Evolutionary conservation across 139 green algal species (phyloP), one percentile per base, ranked within the genome.

Genomic region (Chlorella sp.): DNA sequence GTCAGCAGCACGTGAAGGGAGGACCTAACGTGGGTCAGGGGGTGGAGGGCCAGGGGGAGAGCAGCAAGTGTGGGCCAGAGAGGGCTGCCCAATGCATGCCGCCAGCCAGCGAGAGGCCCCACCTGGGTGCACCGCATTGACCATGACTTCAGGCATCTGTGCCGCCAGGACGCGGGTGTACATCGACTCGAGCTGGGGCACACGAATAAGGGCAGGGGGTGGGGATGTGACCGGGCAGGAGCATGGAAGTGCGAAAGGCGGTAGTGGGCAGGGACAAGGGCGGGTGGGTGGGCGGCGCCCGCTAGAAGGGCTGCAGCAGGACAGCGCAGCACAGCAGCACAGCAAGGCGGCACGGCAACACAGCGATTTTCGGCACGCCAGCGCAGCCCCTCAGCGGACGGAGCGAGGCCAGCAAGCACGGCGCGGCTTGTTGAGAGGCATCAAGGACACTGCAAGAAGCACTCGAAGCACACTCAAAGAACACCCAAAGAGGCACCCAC

Each of bases 91-190:
- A 9, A 5, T 16, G 48, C 48, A 57, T 9, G 48, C 5, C 48
- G 9, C 7, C 48, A 57, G 48, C 7, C 48, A 57, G 48, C 48
- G 48, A 9, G 48, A 9, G 7, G 48, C 48, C 42, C 83, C 91
- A 81, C 95, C 95, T 16, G 95, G 95, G 89, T 92, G 95, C 77
- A 91, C 94, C 12, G 88, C 89, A 77, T 91, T 92, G 19, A 96
- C 94, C 34, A 89, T 84, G n/a, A 96, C 83, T 32, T 86, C 81
- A 0, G 64, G 21, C 42, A 95, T 69, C 90, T 96, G 73, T 68
- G 91, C 16, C 2, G 94, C 95, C 84, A 96, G 86, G 4, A 95
- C 48, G 11, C 94, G 83, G 1, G 92, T 95, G 92, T 95, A 97
- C n/a, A 89, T 89, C 18, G 53, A 86, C 86, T 95, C 86, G 11